phyloP scores from a whole-genome alignment of 768 basidiomycete genomes.

The Astraeus odoratus region DNA sequence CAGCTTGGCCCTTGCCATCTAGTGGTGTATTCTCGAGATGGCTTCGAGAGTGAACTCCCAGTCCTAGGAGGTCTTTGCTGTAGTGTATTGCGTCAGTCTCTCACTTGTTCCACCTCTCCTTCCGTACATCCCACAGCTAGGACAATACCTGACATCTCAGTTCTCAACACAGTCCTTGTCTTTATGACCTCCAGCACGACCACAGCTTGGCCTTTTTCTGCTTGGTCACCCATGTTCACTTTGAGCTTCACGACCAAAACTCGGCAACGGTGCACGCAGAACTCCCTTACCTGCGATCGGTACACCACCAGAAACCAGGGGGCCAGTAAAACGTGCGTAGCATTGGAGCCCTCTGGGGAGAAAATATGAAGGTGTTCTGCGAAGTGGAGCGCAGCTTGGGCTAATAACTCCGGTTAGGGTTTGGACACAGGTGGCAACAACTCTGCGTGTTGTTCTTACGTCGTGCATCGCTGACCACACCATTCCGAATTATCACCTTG shows the following conservation, averaged over 20 bases:
- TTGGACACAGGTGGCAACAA: constrained; percentile 65
- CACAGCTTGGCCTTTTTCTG: constrained; percentile 74
- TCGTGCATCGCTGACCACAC: background rate
- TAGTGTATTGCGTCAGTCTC: constrained; percentile 64
- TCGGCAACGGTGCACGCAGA: constrained; percentile 86
- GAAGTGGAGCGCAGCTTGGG: constrained; percentile 75
- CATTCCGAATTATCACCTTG: constrained; percentile 30
- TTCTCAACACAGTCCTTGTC: constrained; percentile 85
- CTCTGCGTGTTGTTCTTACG: constrained; percentile 73
- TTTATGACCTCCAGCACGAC: constrained; percentile 96
- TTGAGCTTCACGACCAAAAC: constrained; percentile 84
- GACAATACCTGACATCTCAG: constrained; percentile 62
- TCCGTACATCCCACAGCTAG: constrained; percentile 67
- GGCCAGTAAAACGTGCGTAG: constrained; percentile 57
- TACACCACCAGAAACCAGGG: constrained; percentile 59
- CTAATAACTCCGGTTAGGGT: constrained; percentile 58
- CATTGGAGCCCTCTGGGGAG: constrained; percentile 48
- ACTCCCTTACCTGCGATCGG: constrained; percentile 52
- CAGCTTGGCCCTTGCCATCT: no score
- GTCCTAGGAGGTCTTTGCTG: constrained; percentile 27
- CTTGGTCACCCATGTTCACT: constrained; percentile 68
- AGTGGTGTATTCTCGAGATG: no score
- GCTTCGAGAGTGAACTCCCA: background rate
- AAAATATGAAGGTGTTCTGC: constrained; percentile 76
- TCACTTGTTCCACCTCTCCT: constrained; percentile 91